phyloP scores from a whole-genome alignment of 148 eudicot species.

The Linanthus parryae region DNA sequence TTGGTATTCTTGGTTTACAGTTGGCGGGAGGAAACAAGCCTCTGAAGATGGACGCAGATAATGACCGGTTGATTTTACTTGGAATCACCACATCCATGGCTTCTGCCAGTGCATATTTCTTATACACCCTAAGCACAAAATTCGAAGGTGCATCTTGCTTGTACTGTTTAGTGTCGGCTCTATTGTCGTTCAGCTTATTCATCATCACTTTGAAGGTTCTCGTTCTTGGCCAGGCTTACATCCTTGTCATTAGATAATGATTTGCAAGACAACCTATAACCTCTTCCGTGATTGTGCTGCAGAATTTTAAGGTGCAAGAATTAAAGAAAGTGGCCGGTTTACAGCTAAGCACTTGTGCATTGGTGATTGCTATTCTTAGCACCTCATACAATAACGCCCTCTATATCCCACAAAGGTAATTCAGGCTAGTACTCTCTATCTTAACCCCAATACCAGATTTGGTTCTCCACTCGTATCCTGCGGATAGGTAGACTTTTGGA shows the following conservation, averaged over 20 bases:
- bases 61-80: slow-evolving; percentile 55
- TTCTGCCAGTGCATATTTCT: slow-evolving; percentile 78
- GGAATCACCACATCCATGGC: slow-evolving; percentile 85
- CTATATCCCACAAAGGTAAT: slow-evolving; percentile 46
- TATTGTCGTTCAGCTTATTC: slow-evolving; percentile 74
- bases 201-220: slow-evolving; percentile 61
- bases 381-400: slow-evolving; percentile 42
- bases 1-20: slow-evolving; percentile 54
- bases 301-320: slow-evolving; percentile 58
- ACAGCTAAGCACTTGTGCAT: slow-evolving; percentile 51
- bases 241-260: no score
- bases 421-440: not conserved
- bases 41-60: slow-evolving; percentile 42
- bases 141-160: slow-evolving; percentile 71
- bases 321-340: slow-evolving; percentile 41
- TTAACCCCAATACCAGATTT: not conserved
- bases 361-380: slow-evolving; percentile 48
- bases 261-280: no score
- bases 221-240: no score
- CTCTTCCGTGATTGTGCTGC: no score
- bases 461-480: not conserved
- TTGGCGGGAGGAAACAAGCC: slow-evolving; percentile 48
- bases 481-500: no score
- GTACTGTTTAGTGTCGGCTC: slow-evolving; percentile 71
- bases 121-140: slow-evolving; percentile 60